These are phyloP conservation scores for Amoebophrya sp. DNA, from an alignment of 169 alveolate genomes.

Conservation along the genomic window DNA sequence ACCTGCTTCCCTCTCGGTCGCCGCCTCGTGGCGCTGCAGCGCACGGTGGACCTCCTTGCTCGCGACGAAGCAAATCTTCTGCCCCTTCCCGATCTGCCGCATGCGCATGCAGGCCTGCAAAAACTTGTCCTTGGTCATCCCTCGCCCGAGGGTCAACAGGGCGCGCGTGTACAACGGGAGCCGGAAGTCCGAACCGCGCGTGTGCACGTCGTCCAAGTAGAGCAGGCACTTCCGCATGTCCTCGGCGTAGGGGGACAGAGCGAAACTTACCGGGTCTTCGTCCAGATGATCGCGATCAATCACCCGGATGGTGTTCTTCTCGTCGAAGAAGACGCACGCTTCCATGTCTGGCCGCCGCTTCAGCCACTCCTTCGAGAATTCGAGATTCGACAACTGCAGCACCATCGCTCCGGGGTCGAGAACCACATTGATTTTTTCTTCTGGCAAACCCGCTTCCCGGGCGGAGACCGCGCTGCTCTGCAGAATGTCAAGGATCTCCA, in stretches of 20 bases:
- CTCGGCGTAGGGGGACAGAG: constrained; percentile 31
- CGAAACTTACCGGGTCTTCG: not conserved
- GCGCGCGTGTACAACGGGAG: not conserved
- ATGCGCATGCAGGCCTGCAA: constrained; percentile 37
- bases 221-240: constrained; percentile 12
- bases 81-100: constrained; percentile 33
- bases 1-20: too few species aligned
- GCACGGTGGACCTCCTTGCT: not conserved
- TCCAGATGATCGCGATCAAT: not conserved
- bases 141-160: constrained; percentile 18
- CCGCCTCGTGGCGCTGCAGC: not conserved
- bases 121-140: constrained; percentile 39
- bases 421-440: constrained; percentile 14
- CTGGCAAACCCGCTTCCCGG: not conserved
- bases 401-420: constrained; percentile 34
- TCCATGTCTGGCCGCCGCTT: constrained; percentile 32
- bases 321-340: constrained; percentile 26
- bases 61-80: not conserved
- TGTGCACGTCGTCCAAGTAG: constrained; percentile 36
- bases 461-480: not conserved
- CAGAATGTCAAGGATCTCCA: not conserved
- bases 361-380: constrained; percentile 25
- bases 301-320: constrained; percentile 9
- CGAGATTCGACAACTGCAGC: constrained; percentile 24
- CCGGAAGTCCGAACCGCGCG: constrained; percentile 35